Conservation (phyloP, 768 basidiomycete species). For the Calvatia gigantea region DNA sequence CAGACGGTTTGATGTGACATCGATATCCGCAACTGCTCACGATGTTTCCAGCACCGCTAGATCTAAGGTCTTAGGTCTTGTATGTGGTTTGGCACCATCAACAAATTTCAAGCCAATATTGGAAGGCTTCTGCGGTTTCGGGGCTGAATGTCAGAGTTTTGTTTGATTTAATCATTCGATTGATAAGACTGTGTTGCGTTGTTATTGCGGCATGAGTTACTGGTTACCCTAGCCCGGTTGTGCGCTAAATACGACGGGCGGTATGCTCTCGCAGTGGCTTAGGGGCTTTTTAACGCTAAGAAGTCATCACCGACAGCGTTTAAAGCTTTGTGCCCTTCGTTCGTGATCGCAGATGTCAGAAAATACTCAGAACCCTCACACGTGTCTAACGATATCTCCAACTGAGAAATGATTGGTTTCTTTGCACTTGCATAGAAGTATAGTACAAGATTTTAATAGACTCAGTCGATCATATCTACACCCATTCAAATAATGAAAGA, state of each 20-base stretch:
- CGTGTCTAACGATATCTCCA: background rate
- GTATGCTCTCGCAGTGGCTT: background rate
- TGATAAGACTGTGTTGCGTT: conserved; percentile 3
- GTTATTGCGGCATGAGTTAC: background rate
- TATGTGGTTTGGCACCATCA: conserved; percentile 1
- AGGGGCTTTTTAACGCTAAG: background rate
- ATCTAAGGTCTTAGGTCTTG: background rate
- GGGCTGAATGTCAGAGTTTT: background rate
- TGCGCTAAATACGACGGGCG: background rate
- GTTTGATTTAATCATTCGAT: background rate
- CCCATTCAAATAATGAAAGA: background rate
- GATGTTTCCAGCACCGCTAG: background rate
- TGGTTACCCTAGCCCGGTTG: background rate
- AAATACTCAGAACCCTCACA: background rate
- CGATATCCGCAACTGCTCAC: background rate
- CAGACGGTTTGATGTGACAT: background rate
- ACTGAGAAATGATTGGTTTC: background rate
- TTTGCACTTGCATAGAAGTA: conserved; percentile 2
- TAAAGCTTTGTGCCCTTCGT: background rate
- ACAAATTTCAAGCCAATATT: background rate
- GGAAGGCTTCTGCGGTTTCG: background rate
- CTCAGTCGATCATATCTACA: conserved; percentile 7
- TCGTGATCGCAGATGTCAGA: background rate
- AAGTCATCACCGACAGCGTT: background rate
- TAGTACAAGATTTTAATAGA: conserved; percentile 9